Evolutionary conservation across 2,329 filamentous ascomycete genomes (phyloP).

Genomic region (Mycogone perniciosa): DNA sequence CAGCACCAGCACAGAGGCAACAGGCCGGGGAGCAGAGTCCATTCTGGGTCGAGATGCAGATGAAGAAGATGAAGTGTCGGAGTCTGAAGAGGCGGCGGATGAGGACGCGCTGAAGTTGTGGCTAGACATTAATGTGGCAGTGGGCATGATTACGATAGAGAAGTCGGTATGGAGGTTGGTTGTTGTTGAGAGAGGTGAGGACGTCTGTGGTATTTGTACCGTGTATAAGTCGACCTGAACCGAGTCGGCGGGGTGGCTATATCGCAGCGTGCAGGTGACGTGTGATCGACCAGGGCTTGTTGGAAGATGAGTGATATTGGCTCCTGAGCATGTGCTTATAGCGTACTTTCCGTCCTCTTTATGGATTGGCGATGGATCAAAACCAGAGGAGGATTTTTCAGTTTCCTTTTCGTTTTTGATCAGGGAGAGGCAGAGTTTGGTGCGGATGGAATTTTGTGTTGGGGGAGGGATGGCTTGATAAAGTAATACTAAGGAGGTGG

Average conservation of each 20-base stretch:
- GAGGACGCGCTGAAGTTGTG: conserved; percentile 20
- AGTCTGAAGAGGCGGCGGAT: conserved; percentile 33
- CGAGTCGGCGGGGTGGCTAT: conserved; percentile 6
- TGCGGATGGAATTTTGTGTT: not conserved
- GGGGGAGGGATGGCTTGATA: not conserved
- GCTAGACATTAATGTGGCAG: conserved; percentile 12
- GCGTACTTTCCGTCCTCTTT: not conserved
- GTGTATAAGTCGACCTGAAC: not conserved
- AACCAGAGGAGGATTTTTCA: no score
- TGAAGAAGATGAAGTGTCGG: conserved; percentile 35
- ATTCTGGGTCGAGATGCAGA: conserved; percentile 36
- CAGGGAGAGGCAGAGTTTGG: not conserved
- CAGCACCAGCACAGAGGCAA: conserved; percentile 52
- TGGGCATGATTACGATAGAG: conserved; percentile 5
- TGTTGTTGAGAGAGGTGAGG: not conserved
- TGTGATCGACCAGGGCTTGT: conserved; percentile 1
- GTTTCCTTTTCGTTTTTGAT: no score
- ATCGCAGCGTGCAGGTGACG: conserved; percentile 5
- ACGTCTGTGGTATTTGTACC: conserved; percentile 1
- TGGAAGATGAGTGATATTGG: not conserved
- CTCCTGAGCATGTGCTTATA: not conserved
- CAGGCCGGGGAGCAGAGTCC: conserved; percentile 39
- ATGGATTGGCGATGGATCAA: no score
- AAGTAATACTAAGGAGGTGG: not conserved
- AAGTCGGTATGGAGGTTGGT: not conserved